Conservation (phyloP, 2,329 filamentous ascomycete species). For the Westerdykella sp. region DNA sequence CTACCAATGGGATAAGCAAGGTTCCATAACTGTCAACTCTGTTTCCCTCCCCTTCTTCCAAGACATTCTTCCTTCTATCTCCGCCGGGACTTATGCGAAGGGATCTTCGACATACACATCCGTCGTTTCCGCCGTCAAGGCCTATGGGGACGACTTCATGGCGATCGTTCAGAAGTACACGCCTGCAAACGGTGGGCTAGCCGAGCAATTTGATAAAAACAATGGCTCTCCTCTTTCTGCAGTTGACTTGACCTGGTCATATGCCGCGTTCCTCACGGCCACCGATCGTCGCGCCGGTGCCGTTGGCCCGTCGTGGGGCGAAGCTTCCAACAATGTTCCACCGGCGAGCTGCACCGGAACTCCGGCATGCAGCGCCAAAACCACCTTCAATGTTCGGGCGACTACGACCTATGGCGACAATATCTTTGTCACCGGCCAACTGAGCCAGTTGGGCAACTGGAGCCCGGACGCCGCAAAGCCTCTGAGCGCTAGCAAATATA, state of each 20-base stretch:
- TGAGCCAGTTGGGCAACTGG: conserved; percentile 42
- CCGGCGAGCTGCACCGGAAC: conserved; percentile 6
- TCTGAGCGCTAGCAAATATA: conserved; percentile 41
- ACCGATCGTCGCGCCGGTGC: conserved; percentile 17
- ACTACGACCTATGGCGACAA: conserved; percentile 46
- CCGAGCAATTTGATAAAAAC: conserved; percentile 59
- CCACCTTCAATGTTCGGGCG: conserved; percentile 46
- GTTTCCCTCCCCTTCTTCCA: conserved; percentile 66
- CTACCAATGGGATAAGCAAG: conserved; percentile 60
- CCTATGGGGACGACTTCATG: conserved; percentile 56
- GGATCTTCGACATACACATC: conserved; percentile 48
- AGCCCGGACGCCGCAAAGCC: conserved; percentile 34
- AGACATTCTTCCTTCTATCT: conserved; percentile 54
- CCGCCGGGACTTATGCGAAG: conserved; percentile 59
- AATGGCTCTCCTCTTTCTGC: conserved; percentile 53
- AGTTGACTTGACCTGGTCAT: conserved; percentile 66
- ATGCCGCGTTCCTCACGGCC: conserved; percentile 63
- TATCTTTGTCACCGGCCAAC: conserved; percentile 41
- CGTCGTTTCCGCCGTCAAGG: conserved; percentile 55
- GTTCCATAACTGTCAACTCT: conserved; percentile 58
- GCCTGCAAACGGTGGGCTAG: conserved; percentile 54
- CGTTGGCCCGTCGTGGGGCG: conserved; percentile 54
- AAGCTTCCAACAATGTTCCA: conserved; percentile 45
- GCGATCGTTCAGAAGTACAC: conserved; percentile 46
- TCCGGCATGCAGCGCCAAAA: conserved; percentile 4